Base-by-base conservation (phyloP, 1,284 basidiomycete species). In the Xerocomus cyaneibrunnescens region DNA sequence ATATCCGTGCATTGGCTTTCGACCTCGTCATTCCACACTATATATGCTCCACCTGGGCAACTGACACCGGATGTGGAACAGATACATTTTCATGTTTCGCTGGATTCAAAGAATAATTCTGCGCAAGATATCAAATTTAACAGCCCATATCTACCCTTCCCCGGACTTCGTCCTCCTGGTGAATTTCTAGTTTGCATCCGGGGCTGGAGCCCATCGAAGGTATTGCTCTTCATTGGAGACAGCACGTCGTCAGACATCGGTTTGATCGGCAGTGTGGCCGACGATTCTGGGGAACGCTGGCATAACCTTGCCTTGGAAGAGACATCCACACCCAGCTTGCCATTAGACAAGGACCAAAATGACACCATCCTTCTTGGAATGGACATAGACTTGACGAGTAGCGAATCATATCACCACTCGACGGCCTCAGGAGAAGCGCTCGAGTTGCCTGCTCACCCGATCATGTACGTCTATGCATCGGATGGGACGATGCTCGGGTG, bases 401-500 rank as follows among this genome's bases (percentile, higher is more conserved):
- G 67, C 7, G 70, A 75, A 28, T 58, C 71, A 4, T 76, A 72
- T 58, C 69, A 51, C 9, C 69, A 73, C 49, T 74, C 72, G 7
- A 71, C 67, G 3, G 64, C 73, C 13, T 76, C 75, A 0, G 80
- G 80, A 1, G 80, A 81, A 53, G 74, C 66, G 54, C 67, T 63
- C 30, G 70, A 75, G 17, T 58, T 80, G 5, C 79, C 83, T 7
- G 73, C 80, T n/a, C 76, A 79, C 9, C 91, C 91, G 0, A 76
- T 92, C 46, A 72, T 92, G 64, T 88, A 84, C 62, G 81, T 84
- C 5, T 93, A 91, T 65, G 79, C 89, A 5, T 90, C 83, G 53
- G 91, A 94, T 61, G 91, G 91, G 17, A 88, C 89, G 1, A 52
- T 94, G 31, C 77, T 85, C 34, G 90, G 77, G 3, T 94, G 92